Evolutionary conservation across 1,284 basidiomycete species (phyloP).

Genomic region (Hymenochaete sp.): DNA sequence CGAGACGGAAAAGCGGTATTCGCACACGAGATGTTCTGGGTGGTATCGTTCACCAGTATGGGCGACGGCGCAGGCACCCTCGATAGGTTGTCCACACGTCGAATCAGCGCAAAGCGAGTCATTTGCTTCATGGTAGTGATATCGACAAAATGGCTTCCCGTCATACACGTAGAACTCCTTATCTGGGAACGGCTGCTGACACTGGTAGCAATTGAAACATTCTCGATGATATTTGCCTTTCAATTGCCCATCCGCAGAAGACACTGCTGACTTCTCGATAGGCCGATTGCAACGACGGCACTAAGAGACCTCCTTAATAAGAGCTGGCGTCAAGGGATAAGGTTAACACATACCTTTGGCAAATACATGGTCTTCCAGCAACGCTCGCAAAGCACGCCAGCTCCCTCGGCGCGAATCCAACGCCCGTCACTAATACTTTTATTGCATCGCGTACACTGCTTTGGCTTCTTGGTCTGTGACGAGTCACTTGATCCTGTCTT

Average conservation of each 20-base stretch:
- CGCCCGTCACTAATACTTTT: conserved; percentile 65
- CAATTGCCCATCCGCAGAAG: conserved; percentile 80
- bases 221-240: conserved; percentile 88
- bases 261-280: conserved; percentile 87
- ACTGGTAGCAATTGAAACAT: conserved; percentile 80
- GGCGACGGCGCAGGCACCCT: conserved; percentile 81
- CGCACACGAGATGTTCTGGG: conserved; percentile 74
- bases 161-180: conserved; percentile 83
- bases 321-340: conserved; percentile 15
- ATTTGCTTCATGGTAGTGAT: conserved; percentile 87
- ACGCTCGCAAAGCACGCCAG: conserved; percentile 66
- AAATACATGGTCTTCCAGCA: conserved; percentile 95
- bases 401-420: conserved; percentile 61
- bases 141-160: conserved; percentile 79
- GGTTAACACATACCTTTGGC: conserved; percentile 54
- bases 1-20: conserved; percentile 27
- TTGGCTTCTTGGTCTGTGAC: conserved; percentile 3
- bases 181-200: conserved; percentile 82
- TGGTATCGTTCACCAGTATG: conserved; percentile 74
- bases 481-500: conserved; percentile 1
- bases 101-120: conserved; percentile 73
- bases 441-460: conserved; percentile 58
- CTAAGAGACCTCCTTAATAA: conserved; percentile 30
- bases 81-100: conserved; percentile 79
- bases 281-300: conserved; percentile 76